Conservation (phyloP, 768 basidiomycete species). For the Boletus sp. region DNA sequence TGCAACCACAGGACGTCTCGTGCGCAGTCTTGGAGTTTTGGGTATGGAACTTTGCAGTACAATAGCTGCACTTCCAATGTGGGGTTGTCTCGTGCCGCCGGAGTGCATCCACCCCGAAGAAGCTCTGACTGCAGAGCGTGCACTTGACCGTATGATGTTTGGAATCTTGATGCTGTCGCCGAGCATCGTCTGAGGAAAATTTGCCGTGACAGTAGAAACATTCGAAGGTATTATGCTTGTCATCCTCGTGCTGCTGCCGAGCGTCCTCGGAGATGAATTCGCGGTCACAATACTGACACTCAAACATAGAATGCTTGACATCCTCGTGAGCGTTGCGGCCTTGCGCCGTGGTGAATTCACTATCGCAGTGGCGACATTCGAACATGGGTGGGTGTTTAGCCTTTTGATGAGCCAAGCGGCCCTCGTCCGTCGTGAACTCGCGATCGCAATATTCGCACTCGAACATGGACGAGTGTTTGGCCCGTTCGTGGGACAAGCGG, state of each 20-base stretch:
- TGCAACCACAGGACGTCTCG: neutral
- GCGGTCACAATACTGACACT: constrained; percentile 11
- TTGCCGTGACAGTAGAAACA: constrained; percentile 11
- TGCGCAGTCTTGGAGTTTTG: neutral
- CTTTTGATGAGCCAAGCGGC: constrained; percentile 10
- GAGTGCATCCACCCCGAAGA: neutral
- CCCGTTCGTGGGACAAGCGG: constrained; percentile 8
- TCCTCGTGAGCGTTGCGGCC: constrained; percentile 9
- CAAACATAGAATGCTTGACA: neutral
- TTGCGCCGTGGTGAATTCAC: constrained; percentile 1
- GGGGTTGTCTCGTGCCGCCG: neutral
- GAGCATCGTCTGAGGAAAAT: constrained; percentile 3
- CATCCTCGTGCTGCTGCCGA: constrained; percentile 8
- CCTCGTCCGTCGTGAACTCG: constrained; percentile 2
- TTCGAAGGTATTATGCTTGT: constrained; percentile 7
- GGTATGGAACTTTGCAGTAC: neutral
- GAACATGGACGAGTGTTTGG: constrained; percentile 10
- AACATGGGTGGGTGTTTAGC: constrained; percentile 8
- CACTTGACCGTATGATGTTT: constrained; percentile 5
- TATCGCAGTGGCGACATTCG: constrained; percentile 11
- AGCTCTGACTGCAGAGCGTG: neutral
- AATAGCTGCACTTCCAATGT: constrained; percentile 9
- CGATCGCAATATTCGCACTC: constrained; percentile 15
- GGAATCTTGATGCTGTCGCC: constrained; percentile 11
- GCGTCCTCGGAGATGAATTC: constrained; percentile 5